Base-by-base conservation (phyloP, 768 basidiomycete genomes). In the Nevesoporus exiguus region DNA sequence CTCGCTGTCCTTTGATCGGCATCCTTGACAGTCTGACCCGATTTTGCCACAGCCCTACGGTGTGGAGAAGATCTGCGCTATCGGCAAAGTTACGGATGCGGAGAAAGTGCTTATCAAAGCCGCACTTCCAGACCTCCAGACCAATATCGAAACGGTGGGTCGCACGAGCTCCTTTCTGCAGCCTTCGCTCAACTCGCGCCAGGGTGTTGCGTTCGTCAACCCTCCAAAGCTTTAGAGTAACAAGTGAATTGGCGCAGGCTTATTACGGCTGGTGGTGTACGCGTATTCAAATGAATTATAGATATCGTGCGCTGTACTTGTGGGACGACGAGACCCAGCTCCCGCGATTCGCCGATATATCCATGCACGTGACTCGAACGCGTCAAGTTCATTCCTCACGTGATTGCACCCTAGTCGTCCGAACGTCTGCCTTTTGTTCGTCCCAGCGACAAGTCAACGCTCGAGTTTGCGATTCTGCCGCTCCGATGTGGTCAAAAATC, bases 91-190 rank as follows among this genome's bases (percentile, higher is more conserved):
- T 64, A 83, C 85, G 2, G 77, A 78, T 2, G 80, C 75, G 49
- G 96, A 99, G 79, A 71, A 83, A 63, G 73, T 64, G n/a, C 85
- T 98, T 52, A 69, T 99, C 68, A 74, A 80, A 61, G 88, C 86
- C 62, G 91, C 90, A 37, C 67, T 98, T 51, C 86, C 89, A 13
- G 95, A 98, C 69, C 79, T 96, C 31, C 63, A 67, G 47, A 76
- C 65, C 49, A 93, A 85, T 74, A 93, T 96, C 63, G 72, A 80
- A 47, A 89, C 81, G 61, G 88, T 86, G 55, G 41, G 77, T 73
- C 43, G 7, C 24, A 30, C 41, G 15, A n/a, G n/a, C 25, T 36
- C 7, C 4, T 3, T 24, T 45, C 15, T 11, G 17, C 15, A 5
- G 34, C 29, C n/a, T 27, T 30, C 9, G 22, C 50, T 51, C 7